These are phyloP conservation scores for Aechmea fasciata DNA, from an alignment of 176 grass and related monocot species.

Conservation along the genomic window DNA sequence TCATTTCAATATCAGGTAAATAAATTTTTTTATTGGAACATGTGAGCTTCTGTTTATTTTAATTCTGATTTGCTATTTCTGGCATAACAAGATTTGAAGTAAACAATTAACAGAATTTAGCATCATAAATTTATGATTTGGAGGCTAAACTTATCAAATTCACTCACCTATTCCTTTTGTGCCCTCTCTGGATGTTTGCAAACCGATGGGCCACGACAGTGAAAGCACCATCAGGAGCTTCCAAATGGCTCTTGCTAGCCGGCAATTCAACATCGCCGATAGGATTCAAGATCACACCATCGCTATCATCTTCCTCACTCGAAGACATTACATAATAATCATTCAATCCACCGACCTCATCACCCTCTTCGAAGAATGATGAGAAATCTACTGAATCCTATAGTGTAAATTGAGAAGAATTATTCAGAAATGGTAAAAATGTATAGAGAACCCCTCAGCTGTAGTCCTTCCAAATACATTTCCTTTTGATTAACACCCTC, in stretches of 20 bases:
- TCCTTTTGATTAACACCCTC: no score
- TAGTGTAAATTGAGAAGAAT: not conserved
- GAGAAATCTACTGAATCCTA: slow-evolving; percentile 35
- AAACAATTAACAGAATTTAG: slow-evolving; percentile 4
- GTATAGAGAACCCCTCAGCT: no score
- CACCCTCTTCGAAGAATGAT: slow-evolving; percentile 14
- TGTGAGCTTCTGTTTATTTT: no score
- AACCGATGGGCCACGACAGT: slow-evolving; percentile 65
- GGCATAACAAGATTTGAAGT: no score
- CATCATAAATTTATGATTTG: not conserved
- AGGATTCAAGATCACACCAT: slow-evolving; percentile 43
- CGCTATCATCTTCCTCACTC: slow-evolving; percentile 65
- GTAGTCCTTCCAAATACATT: no score
- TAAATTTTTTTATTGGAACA: no score
- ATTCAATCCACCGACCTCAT: slow-evolving; percentile 11
- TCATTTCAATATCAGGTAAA: no score
- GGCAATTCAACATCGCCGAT: slow-evolving; percentile 51
- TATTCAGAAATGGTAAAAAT: no score
- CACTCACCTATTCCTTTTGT: slow-evolving; percentile 43
- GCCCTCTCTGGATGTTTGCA: slow-evolving; percentile 24
- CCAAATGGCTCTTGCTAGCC: slow-evolving; percentile 23
- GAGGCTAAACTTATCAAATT: slow-evolving; percentile 2
- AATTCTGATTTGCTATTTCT: no score
- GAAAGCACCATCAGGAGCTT: slow-evolving; percentile 41
- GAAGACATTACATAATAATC: slow-evolving; percentile 26